These are phyloP conservation scores for Blastocrithidia nonstop DNA, from an alignment of 208 protist genomes.

Conservation along the genomic window DNA sequence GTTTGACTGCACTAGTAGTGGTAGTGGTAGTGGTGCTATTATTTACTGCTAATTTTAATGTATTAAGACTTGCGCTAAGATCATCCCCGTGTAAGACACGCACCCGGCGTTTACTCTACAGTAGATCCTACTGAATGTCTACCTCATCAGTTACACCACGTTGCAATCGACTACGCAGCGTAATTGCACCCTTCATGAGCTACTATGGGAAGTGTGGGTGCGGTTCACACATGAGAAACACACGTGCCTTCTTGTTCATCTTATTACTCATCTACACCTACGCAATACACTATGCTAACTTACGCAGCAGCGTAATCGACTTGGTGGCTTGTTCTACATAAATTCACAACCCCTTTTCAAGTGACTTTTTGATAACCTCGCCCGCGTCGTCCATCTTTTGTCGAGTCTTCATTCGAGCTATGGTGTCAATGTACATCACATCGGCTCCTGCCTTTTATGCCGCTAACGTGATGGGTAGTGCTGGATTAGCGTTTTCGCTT, in stretches of 20 bases:
- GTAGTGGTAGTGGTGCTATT: constrained; percentile 10
- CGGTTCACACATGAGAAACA: constrained; percentile 84
- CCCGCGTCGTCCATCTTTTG: constrained; percentile 63
- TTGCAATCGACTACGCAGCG: constrained; percentile 61
- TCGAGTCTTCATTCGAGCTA: constrained; percentile 73
- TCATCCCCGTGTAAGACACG: constrained; percentile 40
- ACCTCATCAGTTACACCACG: constrained; percentile 29
- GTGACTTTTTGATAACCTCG: constrained; percentile 49
- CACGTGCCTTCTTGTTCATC: constrained; percentile 40
- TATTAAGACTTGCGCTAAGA: constrained; percentile 3
- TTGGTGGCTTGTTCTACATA: constrained; percentile 83
- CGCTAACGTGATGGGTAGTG: constrained; percentile 54
- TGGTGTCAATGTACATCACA: constrained; percentile 82
- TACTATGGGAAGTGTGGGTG: constrained; percentile 79
- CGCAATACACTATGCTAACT: constrained; percentile 56
- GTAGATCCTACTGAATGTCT: constrained; percentile 39
- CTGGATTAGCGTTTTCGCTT: constrained; percentile 72
- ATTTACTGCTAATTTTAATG: no score
- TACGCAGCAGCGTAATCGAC: constrained; percentile 72
- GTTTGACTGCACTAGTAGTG: constrained; percentile 9
- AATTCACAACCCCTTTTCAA: constrained; percentile 80
- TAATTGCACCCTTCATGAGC: constrained; percentile 58
- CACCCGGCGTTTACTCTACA: constrained; percentile 34
- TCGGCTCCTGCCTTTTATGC: constrained; percentile 41
- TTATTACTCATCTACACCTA: constrained; percentile 22